Conservation (phyloP, 2,329 filamentous ascomycete species). For the Blastomyces emzantsi region DNA sequence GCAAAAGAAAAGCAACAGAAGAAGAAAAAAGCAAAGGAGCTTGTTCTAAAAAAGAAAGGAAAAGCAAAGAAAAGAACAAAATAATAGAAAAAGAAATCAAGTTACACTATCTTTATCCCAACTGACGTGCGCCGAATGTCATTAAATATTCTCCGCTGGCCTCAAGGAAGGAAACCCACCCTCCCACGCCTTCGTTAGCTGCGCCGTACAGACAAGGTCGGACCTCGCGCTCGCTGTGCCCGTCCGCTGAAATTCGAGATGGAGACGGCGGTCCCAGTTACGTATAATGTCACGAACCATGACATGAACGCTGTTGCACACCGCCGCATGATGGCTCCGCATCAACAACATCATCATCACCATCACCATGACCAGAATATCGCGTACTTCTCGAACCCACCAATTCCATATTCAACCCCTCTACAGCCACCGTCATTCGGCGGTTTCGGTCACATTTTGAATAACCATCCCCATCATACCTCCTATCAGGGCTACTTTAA, state of each 20-base stretch:
- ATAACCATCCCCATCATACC: slow-evolving; percentile 22
- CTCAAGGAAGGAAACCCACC: neutral
- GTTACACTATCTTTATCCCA: slow-evolving; percentile 10
- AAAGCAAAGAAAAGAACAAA: slow-evolving; percentile 6
- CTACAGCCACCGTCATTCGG: slow-evolving; percentile 28
- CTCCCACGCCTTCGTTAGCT: neutral
- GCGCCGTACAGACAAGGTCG: neutral
- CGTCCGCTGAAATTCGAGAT: slow-evolving; percentile 20
- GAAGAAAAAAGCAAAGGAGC: slow-evolving; percentile 7
- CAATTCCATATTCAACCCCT: slow-evolving; percentile 30
- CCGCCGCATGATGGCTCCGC: slow-evolving; percentile 31
- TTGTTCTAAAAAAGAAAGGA: neutral
- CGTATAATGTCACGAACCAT: slow-evolving; percentile 34
- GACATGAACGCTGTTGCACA: slow-evolving; percentile 28
- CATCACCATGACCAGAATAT: slow-evolving; percentile 26
- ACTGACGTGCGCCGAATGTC: slow-evolving; percentile 2
- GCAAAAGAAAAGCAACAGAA: slow-evolving; percentile 7
- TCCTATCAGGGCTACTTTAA: slow-evolving; percentile 31
- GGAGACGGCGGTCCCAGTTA: slow-evolving; percentile 35
- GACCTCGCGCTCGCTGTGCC: neutral
- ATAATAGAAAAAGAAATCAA: slow-evolving; percentile 8
- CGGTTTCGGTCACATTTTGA: slow-evolving; percentile 28
- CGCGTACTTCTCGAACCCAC: slow-evolving; percentile 31
- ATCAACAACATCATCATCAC: slow-evolving; percentile 19
- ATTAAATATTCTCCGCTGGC: slow-evolving; percentile 1